Conservation (phyloP, 1,284 basidiomycete species). For the Filobasidium uniguttulatum region DNA sequence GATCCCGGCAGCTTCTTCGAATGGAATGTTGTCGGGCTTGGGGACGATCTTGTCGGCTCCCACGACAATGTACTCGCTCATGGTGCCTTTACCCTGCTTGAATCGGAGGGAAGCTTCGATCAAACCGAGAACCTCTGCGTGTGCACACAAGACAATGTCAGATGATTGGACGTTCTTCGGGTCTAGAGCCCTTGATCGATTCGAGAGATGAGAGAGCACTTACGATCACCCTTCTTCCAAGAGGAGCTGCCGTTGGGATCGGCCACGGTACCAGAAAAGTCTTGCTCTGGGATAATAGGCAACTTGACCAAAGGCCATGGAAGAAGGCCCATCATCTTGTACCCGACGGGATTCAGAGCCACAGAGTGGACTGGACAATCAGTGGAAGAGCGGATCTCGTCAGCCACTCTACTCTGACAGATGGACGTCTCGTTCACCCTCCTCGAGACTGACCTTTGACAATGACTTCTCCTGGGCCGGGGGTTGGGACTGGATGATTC, state of each 20-base stretch:
- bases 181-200: no score
- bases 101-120: constrained; percentile 2
- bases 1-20: constrained; percentile 14
- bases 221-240: constrained; percentile 8
- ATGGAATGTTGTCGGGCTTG: constrained; percentile 9
- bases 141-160: neutral
- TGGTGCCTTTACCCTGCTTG: constrained; percentile 8
- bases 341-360: constrained; percentile 17
- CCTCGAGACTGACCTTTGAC: constrained; percentile 10
- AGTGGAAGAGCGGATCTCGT: neutral
- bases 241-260: constrained; percentile 8
- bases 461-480: constrained; percentile 9
- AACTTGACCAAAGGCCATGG: constrained; percentile 9
- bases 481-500: constrained; percentile 13
- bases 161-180: neutral
- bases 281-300: constrained; percentile 13
- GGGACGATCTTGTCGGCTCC: constrained; percentile 6
- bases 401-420: neutral
- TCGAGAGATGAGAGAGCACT: neutral
- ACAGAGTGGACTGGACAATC: constrained; percentile 9
- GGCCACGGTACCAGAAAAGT: constrained; percentile 16
- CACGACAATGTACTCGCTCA: constrained; percentile 10
- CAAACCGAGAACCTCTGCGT: constrained; percentile 8
- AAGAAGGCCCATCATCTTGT: constrained; percentile 14
- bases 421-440: neutral